These are phyloP conservation scores for Suillus bovinus DNA, from an alignment of 768 basidiomycete species.

Conservation along the genomic window DNA sequence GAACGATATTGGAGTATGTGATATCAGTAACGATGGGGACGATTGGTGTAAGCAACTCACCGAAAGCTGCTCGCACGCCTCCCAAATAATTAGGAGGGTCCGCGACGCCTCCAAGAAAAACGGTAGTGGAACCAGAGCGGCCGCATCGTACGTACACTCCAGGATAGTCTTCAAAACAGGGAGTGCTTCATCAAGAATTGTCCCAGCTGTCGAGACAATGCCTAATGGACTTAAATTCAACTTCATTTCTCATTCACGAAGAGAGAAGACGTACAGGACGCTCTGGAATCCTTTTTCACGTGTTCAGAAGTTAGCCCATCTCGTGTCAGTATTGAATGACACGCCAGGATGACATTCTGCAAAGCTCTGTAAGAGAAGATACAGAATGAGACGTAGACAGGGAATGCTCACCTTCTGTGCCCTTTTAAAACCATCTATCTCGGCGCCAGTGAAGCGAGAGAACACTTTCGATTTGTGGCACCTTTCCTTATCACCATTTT, in stretches of 20 bases:
- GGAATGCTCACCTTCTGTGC: background rate
- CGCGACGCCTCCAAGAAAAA: slow-evolving; percentile 54
- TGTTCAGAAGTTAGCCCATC: background rate
- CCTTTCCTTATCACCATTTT: background rate
- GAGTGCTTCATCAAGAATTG: background rate
- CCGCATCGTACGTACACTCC: background rate
- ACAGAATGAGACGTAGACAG: background rate
- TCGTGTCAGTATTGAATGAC: background rate
- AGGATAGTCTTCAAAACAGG: slow-evolving; percentile 2
- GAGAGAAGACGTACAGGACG: background rate
- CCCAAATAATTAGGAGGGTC: slow-evolving; percentile 62
- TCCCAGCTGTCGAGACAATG: background rate
- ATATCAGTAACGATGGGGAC: background rate
- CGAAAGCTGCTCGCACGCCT: slow-evolving; percentile 58
- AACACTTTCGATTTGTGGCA: background rate
- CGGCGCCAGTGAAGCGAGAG: background rate
- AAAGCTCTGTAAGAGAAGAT: background rate
- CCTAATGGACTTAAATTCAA: background rate
- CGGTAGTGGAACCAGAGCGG: slow-evolving; percentile 53
- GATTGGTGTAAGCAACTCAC: slow-evolving; percentile 39
- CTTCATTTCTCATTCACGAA: background rate
- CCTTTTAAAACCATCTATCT: background rate
- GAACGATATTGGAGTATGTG: background rate
- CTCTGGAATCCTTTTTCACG: background rate
- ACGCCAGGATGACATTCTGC: background rate